phyloP scores from a whole-genome alignment of 2,329 filamentous ascomycete genomes.

The Colletotrichum tropicale region DNA sequence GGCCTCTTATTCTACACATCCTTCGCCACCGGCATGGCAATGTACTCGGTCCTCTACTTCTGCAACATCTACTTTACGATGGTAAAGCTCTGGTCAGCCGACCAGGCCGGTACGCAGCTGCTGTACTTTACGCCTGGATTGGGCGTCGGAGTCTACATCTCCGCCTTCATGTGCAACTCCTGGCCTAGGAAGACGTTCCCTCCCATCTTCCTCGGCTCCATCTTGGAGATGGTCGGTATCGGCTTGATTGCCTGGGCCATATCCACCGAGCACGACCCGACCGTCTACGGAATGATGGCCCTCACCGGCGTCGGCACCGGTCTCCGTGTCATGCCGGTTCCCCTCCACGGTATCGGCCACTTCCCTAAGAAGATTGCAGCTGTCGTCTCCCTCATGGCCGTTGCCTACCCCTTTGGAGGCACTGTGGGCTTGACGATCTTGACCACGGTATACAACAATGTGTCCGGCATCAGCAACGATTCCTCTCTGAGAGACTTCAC shows the following conservation, averaged over 20 bases:
- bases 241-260: slow-evolving; percentile 63
- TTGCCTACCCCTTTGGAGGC: slow-evolving; percentile 67
- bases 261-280: slow-evolving; percentile 45
- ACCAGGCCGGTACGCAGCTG: slow-evolving; percentile 59
- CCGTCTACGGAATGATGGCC: slow-evolving; percentile 71
- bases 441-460: slow-evolving; percentile 72
- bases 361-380: slow-evolving; percentile 62
- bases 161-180: slow-evolving; percentile 63
- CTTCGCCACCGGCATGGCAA: slow-evolving; percentile 61
- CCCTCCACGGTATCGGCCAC: slow-evolving; percentile 66
- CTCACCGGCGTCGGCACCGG: slow-evolving; percentile 67
- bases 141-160: slow-evolving; percentile 60
- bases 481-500: slow-evolving; percentile 37
- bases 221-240: slow-evolving; percentile 63
- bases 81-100: slow-evolving; percentile 47
- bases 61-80: slow-evolving; percentile 71
- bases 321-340: slow-evolving; percentile 67
- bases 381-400: slow-evolving; percentile 63
- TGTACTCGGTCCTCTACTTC: slow-evolving; percentile 66
- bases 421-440: slow-evolving; percentile 70
- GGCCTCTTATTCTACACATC: slow-evolving; percentile 67
- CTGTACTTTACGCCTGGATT: slow-evolving; percentile 70
- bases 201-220: slow-evolving; percentile 59
- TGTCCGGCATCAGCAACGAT: slow-evolving; percentile 27
- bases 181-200: slow-evolving; percentile 67